phyloP scores from a whole-genome alignment of 208 protist species.

The Acanthamoeba polyphaga region DNA sequence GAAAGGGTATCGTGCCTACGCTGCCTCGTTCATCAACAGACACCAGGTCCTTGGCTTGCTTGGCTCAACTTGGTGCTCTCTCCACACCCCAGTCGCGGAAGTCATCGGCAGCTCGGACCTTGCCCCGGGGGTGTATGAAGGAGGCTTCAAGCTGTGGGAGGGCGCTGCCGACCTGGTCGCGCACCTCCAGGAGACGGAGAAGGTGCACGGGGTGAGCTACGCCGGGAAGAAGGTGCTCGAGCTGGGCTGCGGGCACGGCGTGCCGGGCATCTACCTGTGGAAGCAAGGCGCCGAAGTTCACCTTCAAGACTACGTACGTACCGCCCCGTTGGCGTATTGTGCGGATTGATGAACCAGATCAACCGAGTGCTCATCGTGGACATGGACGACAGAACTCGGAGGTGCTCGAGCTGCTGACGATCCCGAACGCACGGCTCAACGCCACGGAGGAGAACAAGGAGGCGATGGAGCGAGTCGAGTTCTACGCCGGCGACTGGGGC shows the following conservation, averaged over 20 bases:
- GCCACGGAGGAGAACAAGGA: neutral
- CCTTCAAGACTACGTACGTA: constrained; percentile 60
- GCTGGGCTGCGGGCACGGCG: constrained; percentile 66
- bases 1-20: neutral
- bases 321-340: too few species aligned
- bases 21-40: neutral
- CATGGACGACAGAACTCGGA: constrained; percentile 18
- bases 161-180: constrained; percentile 20
- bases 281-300: constrained; percentile 42
- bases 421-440: constrained; percentile 35
- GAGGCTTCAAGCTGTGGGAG: constrained; percentile 76
- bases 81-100: neutral
- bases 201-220: neutral
- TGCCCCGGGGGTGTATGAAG: constrained; percentile 59
- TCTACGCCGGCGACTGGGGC: constrained; percentile 69
- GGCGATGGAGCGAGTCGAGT: neutral
- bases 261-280: constrained; percentile 59
- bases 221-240: constrained; percentile 55
- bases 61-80: neutral
- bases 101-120: constrained; percentile 45
- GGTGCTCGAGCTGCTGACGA: constrained; percentile 58
- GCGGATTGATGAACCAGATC: too few species aligned
- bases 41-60: neutral
- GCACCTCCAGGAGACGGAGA: constrained; percentile 12
- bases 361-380: too few species aligned